These are phyloP conservation scores for Cymbopogon citratus DNA, from an alignment of 176 grass and related monocot species.

Conservation along the genomic window DNA sequence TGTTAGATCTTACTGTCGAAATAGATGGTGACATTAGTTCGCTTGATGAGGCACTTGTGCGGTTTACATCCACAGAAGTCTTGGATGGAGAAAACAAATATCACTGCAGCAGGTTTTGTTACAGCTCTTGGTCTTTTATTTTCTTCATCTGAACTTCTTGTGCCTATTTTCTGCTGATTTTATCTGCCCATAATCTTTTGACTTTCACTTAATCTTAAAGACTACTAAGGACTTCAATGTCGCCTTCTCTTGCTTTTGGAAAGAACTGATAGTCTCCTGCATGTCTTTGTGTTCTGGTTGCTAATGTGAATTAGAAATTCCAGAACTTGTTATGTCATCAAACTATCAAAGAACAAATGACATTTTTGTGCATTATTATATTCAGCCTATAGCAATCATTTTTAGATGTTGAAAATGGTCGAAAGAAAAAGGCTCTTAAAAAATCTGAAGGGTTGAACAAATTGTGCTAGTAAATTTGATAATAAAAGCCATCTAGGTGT, in stretches of 20 bases:
- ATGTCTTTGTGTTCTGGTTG: not conserved
- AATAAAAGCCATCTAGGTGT: not conserved
- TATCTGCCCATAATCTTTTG: not conserved
- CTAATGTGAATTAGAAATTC: not conserved
- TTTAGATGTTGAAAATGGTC: not conserved
- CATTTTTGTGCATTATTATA: not conserved
- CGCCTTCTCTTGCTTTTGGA: not conserved
- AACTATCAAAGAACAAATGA: not conserved
- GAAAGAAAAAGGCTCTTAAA: not conserved
- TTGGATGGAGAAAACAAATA: slow-evolving; percentile 98
- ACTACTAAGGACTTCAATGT: not conserved
- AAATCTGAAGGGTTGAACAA: not conserved
- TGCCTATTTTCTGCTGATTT: slow-evolving; percentile 7
- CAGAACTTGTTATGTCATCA: not conserved
- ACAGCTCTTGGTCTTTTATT: not conserved
- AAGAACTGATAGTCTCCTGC: not conserved
- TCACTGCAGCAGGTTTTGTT: slow-evolving; percentile 64
- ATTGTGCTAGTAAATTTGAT: not conserved
- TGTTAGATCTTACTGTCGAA: slow-evolving; percentile 94
- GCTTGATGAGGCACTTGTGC: slow-evolving; percentile 71
- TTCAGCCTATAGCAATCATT: not conserved
- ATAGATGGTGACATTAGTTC: slow-evolving; percentile 86
- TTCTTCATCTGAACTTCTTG: not conserved
- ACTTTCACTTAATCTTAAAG: not conserved
- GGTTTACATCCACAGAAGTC: slow-evolving; percentile 86